These are phyloP conservation scores for Leersia perrieri DNA, from an alignment of 176 grass and related monocot species.

Conservation along the genomic window DNA sequence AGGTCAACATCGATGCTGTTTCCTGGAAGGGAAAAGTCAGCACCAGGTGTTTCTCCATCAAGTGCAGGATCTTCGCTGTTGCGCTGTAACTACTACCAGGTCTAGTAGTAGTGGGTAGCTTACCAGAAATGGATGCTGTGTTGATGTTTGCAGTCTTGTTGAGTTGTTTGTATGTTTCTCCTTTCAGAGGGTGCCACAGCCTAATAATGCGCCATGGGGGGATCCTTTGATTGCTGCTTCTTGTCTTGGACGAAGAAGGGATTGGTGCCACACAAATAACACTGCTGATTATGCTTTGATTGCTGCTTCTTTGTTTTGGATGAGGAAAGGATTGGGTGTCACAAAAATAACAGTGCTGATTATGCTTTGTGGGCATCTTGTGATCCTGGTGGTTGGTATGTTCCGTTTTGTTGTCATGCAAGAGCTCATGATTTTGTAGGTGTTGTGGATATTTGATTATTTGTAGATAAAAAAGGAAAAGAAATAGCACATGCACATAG, in stretches of 20 bases:
- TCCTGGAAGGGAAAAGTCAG: conserved; percentile 28
- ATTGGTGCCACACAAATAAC: background rate
- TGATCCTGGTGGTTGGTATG: conserved; percentile 33
- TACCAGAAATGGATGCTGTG: background rate
- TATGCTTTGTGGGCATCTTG: conserved; percentile 32
- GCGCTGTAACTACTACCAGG: background rate
- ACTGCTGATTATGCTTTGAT: too few relatives aligned
- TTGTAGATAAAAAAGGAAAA: background rate
- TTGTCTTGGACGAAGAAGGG: background rate
- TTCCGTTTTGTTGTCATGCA: conserved; percentile 36
- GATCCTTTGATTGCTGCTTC: background rate
- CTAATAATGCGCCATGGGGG: conserved; percentile 1
- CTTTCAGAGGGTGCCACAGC: conserved; percentile 5
- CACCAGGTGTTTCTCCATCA: background rate
- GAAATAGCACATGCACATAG: background rate
- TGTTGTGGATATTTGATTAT: background rate
- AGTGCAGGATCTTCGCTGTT: background rate
- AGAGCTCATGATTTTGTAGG: background rate
- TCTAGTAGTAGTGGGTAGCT: background rate
- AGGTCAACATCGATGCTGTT: background rate
- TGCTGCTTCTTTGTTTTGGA: background rate
- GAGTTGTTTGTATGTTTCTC: background rate
- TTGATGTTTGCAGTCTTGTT: background rate
- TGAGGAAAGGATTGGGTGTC: background rate
- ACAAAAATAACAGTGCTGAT: background rate